These are phyloP conservation scores for Myxozyma monticola DNA, from an alignment of 805 yeast genomes.

Conservation along the genomic window DNA sequence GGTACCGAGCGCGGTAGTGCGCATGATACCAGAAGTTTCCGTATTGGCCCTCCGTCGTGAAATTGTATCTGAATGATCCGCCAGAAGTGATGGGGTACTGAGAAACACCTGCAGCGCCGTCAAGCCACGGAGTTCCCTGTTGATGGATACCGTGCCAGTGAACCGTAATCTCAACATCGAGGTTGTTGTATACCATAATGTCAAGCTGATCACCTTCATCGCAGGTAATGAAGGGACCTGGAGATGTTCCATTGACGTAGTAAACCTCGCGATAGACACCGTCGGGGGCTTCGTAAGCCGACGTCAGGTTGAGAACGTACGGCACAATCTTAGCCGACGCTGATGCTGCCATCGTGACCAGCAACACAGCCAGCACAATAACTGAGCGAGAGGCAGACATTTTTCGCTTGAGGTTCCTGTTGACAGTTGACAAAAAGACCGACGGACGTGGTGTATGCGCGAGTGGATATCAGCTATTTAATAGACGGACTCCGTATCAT, in stretches of 20 bases:
- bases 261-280: conserved; percentile 43
- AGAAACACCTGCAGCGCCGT: conserved; percentile 52
- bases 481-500: too few relatives aligned
- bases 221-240: conserved; percentile 50
- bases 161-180: conserved; percentile 21
- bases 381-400: too few relatives aligned
- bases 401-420: too few relatives aligned
- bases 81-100: conserved; percentile 52
- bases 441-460: too few relatives aligned
- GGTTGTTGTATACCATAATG: conserved; percentile 44
- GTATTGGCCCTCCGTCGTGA: conserved; percentile 43
- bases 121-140: conserved; percentile 50
- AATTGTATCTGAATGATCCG: conserved; percentile 44
- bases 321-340: conserved; percentile 2
- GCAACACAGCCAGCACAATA: too few relatives aligned
- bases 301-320: conserved; percentile 1
- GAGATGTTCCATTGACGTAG: conserved; percentile 48
- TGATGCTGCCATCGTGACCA: too few relatives aligned
- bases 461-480: too few relatives aligned
- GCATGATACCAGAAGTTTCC: conserved; percentile 61
- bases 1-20: conserved; percentile 59
- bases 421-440: too few relatives aligned
- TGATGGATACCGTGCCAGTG: conserved; percentile 58
- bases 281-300: conserved; percentile 33
- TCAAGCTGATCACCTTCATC: conserved; percentile 41